Evolutionary conservation across 2,329 filamentous ascomycete species (phyloP).

Genomic region (Colletotrichum somersetense): DNA sequence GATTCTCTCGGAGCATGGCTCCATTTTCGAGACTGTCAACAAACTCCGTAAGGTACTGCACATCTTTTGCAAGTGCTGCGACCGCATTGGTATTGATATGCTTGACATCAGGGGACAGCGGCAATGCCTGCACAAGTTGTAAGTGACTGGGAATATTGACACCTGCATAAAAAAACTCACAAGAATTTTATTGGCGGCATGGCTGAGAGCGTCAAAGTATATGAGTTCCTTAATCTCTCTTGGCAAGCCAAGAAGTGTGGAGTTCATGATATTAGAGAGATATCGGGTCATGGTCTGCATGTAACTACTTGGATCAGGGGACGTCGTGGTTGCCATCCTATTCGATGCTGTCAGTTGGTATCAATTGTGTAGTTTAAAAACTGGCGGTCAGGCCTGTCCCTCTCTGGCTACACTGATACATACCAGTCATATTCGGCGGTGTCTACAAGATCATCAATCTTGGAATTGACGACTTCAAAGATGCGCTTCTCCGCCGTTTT

Average conservation of each 20-base stretch:
- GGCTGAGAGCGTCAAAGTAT: constrained; percentile 94
- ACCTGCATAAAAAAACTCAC: constrained; percentile 56
- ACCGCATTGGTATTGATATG: constrained; percentile 91
- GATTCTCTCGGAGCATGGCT: constrained; percentile 86
- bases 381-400: background rate
- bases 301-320: constrained; percentile 86
- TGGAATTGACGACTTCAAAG: constrained; percentile 97
- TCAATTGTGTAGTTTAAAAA: background rate
- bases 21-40: constrained; percentile 87
- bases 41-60: constrained; percentile 85
- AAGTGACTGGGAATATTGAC: background rate
- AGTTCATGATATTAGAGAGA: constrained; percentile 95
- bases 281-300: constrained; percentile 96
- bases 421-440: constrained; percentile 97
- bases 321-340: constrained; percentile 67
- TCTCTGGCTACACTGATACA: constrained; percentile 37
- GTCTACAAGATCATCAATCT: constrained; percentile 97
- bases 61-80: constrained; percentile 83
- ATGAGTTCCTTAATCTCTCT: constrained; percentile 97
- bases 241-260: constrained; percentile 91
- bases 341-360: constrained; percentile 12
- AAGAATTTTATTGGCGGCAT: constrained; percentile 88
- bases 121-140: constrained; percentile 69
- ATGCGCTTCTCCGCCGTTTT: constrained; percentile 98
- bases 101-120: constrained; percentile 82